Percentiles rank a stretch among this genome's conserved stretches.
Conservation (phyloP, 108 stramenopile species). For the Skeletonema potamos region DNA sequence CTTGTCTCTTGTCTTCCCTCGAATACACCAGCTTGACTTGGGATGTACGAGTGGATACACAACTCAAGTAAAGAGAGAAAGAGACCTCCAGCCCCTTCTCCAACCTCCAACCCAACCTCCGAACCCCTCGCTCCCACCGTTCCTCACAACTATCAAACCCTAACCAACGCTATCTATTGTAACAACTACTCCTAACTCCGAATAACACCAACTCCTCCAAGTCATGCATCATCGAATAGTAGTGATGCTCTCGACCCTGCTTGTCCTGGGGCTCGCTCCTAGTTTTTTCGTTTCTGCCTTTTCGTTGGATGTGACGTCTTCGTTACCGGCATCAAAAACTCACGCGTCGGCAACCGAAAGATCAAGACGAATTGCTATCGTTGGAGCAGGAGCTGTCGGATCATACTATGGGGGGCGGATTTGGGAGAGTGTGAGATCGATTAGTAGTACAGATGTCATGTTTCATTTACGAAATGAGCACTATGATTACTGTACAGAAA, state of each 20-base stretch:
- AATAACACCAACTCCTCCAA: no score
- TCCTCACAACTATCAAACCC: no score
- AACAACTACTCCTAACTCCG: no score
- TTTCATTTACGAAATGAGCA: constrained; percentile 78
- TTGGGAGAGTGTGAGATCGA: constrained; percentile 57
- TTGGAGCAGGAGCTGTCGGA: constrained; percentile 73
- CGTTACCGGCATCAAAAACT: background rate
- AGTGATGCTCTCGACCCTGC: background rate
- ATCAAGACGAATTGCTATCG: constrained; percentile 36
- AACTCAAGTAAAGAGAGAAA: no score
- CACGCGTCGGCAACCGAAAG: background rate
- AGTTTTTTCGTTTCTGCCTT: background rate
- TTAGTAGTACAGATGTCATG: constrained; percentile 46
- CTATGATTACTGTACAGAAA: constrained; percentile 43
- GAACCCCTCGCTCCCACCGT: no score
- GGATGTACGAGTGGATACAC: no score
- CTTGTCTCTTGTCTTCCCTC: no score
- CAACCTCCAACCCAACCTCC: no score
- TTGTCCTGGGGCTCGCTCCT: background rate
- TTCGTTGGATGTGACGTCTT: background rate
- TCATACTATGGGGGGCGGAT: constrained; percentile 51
- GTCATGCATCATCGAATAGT: background rate
- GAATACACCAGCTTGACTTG: no score
- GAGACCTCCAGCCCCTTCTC: no score
- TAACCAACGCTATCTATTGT: no score